Evolutionary conservation across 2,329 filamentous ascomycete genomes (phyloP).

Genomic region (Diaporthe longicolla): DNA sequence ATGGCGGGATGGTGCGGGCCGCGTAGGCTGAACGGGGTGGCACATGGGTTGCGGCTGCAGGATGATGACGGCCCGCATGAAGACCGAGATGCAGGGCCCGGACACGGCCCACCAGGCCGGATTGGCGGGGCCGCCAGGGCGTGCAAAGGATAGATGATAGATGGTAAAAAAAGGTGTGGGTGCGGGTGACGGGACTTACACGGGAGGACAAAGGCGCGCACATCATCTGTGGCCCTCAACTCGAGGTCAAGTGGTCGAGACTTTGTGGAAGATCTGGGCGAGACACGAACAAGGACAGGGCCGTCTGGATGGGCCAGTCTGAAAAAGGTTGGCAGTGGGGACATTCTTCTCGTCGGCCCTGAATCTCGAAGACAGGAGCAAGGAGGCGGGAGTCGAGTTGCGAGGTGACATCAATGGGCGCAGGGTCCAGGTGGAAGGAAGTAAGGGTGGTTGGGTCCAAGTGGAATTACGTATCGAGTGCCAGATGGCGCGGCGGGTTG

Average conservation of each 20-base stretch:
- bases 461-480: slow-evolving; percentile 12
- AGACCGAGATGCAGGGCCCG: slow-evolving; percentile 24
- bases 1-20: neutral
- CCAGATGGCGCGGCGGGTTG: neutral
- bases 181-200: slow-evolving; percentile 21
- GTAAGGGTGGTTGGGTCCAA: slow-evolving; percentile 13
- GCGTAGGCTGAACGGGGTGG: slow-evolving; percentile 27
- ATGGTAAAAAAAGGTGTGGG: neutral
- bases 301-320: slow-evolving; percentile 20
- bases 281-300: slow-evolving; percentile 39
- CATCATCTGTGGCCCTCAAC: slow-evolving; percentile 38
- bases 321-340: slow-evolving; percentile 15
- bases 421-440: neutral
- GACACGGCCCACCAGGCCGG: slow-evolving; percentile 36
- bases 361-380: neutral
- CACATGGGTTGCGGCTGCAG: slow-evolving; percentile 53
- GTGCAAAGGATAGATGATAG: slow-evolving; percentile 37
- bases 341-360: slow-evolving; percentile 5
- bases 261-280: slow-evolving; percentile 16
- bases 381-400: slow-evolving; percentile 1
- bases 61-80: slow-evolving; percentile 30
- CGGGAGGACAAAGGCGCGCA: slow-evolving; percentile 37
- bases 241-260: slow-evolving; percentile 37
- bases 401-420: slow-evolving; percentile 25
- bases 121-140: slow-evolving; percentile 32